Evolutionary conservation across 2,329 filamentous ascomycete genomes (phyloP).

Genomic region (Delphinella strobiligena): DNA sequence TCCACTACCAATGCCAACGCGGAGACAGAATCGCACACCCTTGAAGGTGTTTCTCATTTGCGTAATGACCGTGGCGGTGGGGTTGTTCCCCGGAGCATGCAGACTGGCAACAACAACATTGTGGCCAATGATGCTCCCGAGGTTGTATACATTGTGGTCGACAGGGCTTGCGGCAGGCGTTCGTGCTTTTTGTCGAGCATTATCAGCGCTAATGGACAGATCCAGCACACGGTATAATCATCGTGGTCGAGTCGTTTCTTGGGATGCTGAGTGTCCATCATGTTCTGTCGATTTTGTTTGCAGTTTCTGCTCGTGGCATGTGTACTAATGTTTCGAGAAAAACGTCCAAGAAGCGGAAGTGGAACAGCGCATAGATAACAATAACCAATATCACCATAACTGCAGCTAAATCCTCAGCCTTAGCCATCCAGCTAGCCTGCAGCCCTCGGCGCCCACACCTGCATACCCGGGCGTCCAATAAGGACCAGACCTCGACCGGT

Average conservation of each 20-base stretch:
- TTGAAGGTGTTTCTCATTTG: constrained; percentile 6
- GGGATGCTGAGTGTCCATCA: too few species aligned
- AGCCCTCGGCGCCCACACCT: too few species aligned
- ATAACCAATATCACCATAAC: too few species aligned
- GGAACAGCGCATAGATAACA: too few species aligned
- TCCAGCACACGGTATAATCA: constrained; percentile 15
- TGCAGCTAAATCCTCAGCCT: too few species aligned
- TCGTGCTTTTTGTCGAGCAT: constrained; percentile 13
- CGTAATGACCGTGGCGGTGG: constrained; percentile 3
- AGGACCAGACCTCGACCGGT: too few species aligned
- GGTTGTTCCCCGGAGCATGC: constrained; percentile 1
- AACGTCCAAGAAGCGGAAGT: too few species aligned
- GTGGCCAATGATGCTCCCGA: constrained; percentile 10
- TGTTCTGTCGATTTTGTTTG: too few species aligned
- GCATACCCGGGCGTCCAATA: too few species aligned
- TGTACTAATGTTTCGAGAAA: too few species aligned
- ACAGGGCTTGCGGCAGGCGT: neutral
- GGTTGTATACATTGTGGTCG: constrained; percentile 8
- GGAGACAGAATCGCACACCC: constrained; percentile 7
- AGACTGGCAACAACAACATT: constrained; percentile 8
- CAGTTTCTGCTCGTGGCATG: too few species aligned
- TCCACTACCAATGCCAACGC: constrained; percentile 10
- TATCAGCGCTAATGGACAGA: constrained; percentile 12
- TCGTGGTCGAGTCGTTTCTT: constrained; percentile 6
- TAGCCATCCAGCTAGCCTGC: too few species aligned